These are phyloP conservation scores for Aurantiochytrium sp. DNA, from an alignment of 108 stramenopile genomes.

Conservation along the genomic window DNA sequence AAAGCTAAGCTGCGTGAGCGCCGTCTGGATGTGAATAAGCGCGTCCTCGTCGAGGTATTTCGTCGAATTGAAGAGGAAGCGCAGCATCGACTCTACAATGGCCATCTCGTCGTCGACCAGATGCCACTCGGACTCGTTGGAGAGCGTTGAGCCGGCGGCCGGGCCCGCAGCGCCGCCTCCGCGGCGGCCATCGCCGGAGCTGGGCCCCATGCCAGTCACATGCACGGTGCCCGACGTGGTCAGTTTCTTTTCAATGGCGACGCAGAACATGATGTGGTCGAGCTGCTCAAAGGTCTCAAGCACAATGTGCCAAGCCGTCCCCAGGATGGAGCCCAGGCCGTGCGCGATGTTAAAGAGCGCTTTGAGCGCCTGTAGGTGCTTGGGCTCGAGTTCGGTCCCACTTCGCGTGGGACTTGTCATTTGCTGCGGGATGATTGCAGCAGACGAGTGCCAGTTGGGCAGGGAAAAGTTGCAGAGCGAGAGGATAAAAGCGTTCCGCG, in stretches of 20 bases:
- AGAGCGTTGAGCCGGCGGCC: neutral
- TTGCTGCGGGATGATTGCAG: conserved; percentile 14
- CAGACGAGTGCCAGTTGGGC: conserved; percentile 23
- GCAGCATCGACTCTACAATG: conserved; percentile 17
- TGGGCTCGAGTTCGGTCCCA: neutral
- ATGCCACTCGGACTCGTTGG: conserved; percentile 12
- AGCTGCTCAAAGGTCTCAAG: conserved; percentile 20
- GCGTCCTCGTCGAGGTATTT: conserved; percentile 25
- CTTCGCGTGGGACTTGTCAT: neutral
- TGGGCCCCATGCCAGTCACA: neutral
- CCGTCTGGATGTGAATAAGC: neutral
- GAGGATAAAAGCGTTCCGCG: neutral
- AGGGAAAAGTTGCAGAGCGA: conserved; percentile 15
- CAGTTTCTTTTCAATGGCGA: conserved; percentile 11
- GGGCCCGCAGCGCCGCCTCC: neutral
- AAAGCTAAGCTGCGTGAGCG: conserved; percentile 6
- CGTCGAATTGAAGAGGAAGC: neutral
- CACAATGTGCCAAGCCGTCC: conserved; percentile 24
- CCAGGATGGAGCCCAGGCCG: conserved; percentile 3
- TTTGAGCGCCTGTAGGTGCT: neutral
- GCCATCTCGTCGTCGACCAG: conserved; percentile 27
- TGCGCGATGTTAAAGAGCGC: conserved; percentile 27
- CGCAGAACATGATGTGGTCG: conserved; percentile 26
- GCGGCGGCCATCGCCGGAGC: neutral
- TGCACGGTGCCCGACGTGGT: conserved; percentile 10